Conservation (phyloP, 75 land plant genomes). For the Sequoiadendron giganteum region DNA sequence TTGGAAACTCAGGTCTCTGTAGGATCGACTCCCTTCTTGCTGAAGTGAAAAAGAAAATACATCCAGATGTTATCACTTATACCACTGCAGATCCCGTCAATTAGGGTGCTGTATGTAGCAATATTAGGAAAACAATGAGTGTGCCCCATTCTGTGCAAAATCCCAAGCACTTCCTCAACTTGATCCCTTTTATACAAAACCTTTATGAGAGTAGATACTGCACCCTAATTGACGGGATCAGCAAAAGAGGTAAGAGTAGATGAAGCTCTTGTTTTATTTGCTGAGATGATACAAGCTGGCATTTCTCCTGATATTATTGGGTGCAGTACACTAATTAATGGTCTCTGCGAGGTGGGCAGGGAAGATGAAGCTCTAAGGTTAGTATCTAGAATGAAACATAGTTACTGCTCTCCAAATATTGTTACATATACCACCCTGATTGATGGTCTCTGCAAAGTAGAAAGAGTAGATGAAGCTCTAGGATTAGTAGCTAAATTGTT, state of each 20-base stretch:
- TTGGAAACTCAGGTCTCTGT: not conserved
- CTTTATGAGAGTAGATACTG: not conserved
- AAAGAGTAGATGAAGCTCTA: conserved; percentile 9
- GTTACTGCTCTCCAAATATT: conserved; percentile 2
- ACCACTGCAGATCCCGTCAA: no score
- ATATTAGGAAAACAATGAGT: no score
- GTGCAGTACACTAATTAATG: conserved; percentile 46
- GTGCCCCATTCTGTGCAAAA: no score
- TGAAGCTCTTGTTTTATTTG: not conserved
- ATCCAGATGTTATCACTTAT: not conserved
- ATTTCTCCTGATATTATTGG: conserved; percentile 17
- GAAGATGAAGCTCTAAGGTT: conserved; percentile 9
- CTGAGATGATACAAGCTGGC: conserved; percentile 9
- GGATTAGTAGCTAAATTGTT: conserved; percentile 10
- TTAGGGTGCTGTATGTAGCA: no score
- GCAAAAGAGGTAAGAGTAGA: not conserved
- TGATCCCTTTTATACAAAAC: no score
- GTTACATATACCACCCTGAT: conserved; percentile 17
- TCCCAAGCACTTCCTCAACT: no score
- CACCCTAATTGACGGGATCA: not conserved
- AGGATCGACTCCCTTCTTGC: not conserved
- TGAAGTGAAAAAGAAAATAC: not conserved
- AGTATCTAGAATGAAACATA: not conserved
- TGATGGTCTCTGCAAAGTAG: conserved; percentile 20
- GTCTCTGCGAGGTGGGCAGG: conserved; percentile 9